These are phyloP conservation scores for Mycena floridula DNA, from an alignment of 768 basidiomycete genomes.

Conservation along the genomic window DNA sequence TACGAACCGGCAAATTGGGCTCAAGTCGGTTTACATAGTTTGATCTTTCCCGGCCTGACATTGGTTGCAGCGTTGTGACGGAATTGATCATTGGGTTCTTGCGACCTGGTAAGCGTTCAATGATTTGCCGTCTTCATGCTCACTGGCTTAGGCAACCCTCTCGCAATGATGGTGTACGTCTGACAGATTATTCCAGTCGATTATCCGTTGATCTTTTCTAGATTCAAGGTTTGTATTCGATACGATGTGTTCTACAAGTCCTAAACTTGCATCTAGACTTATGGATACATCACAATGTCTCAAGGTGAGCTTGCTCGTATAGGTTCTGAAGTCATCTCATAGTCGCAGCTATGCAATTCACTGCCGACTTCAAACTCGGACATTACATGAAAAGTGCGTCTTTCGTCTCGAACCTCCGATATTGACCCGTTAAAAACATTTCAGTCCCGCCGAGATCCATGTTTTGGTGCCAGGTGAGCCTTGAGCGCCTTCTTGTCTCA, in stretches of 20 bases:
- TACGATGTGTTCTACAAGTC: slow-evolving; percentile 5
- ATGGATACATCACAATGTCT: slow-evolving; percentile 26
- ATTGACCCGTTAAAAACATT: no score
- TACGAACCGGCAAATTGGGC: slow-evolving; percentile 30
- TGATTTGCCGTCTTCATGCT: background rate
- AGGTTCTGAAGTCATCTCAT: background rate
- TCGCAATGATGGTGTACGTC: slow-evolving; percentile 29
- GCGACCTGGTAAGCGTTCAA: slow-evolving; percentile 20
- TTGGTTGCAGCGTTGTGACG: slow-evolving; percentile 24
- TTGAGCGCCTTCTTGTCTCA: slow-evolving; percentile 4
- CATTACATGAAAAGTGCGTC: slow-evolving; percentile 3
- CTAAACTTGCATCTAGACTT: slow-evolving; percentile 16
- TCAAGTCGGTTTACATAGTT: slow-evolving; percentile 21
- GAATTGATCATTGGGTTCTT: slow-evolving; percentile 33
- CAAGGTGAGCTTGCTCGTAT: slow-evolving; percentile 16
- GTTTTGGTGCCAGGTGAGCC: slow-evolving; percentile 32
- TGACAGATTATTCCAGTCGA: background rate
- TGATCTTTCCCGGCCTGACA: slow-evolving; percentile 11
- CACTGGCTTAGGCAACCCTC: slow-evolving; percentile 20
- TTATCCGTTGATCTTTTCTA: background rate
- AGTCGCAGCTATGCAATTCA: slow-evolving; percentile 26
- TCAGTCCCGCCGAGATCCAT: slow-evolving; percentile 56
- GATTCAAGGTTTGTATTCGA: slow-evolving; percentile 1
- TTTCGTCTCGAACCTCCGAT: slow-evolving; percentile 30
- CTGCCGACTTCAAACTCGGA: slow-evolving; percentile 51